These are phyloP conservation scores for Claviceps pazoutovae DNA, from an alignment of 2,329 filamentous ascomycete species.

Conservation along the genomic window DNA sequence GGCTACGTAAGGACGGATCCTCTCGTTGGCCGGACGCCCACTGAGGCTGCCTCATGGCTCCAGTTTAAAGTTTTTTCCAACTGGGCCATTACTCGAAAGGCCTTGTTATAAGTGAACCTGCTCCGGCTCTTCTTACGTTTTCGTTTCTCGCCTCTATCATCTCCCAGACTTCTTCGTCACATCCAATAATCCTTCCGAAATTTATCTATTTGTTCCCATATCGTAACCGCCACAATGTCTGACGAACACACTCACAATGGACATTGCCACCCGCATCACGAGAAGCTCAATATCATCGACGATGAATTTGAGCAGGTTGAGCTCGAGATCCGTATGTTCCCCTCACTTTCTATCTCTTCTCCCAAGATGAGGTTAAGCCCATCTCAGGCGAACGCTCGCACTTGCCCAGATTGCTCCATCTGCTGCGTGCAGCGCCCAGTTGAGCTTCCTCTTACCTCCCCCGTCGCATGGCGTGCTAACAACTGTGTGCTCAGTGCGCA, in stretches of 20 bases:
- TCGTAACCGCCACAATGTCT: conserved; percentile 18
- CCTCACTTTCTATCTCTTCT: neutral
- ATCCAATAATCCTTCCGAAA: conserved; percentile 3
- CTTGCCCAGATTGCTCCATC: neutral
- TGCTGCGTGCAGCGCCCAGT: neutral
- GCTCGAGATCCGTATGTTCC: conserved; percentile 60
- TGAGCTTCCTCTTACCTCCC: too few relatives aligned
- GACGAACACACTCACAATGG: conserved; percentile 20
- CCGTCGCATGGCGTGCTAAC: neutral
- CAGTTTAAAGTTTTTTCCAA: neutral
- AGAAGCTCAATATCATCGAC: conserved; percentile 68
- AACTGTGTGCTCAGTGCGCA: conserved; percentile 42
- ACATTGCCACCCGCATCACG: conserved; percentile 44
- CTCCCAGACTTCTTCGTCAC: neutral
- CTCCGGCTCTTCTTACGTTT: neutral
- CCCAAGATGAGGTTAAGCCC: neutral
- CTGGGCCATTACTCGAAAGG: neutral
- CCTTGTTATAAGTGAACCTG: neutral
- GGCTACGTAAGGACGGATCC: neutral
- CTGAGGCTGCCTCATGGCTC: neutral
- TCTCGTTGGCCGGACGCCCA: conserved; percentile 3
- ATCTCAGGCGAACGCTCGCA: neutral
- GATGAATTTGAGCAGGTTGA: conserved; percentile 74
- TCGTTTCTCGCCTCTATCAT: neutral
- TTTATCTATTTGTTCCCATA: conserved; percentile 3